Conservation (phyloP, 352 stramenopile species). For the Phytophthora pseudosyringae region DNA sequence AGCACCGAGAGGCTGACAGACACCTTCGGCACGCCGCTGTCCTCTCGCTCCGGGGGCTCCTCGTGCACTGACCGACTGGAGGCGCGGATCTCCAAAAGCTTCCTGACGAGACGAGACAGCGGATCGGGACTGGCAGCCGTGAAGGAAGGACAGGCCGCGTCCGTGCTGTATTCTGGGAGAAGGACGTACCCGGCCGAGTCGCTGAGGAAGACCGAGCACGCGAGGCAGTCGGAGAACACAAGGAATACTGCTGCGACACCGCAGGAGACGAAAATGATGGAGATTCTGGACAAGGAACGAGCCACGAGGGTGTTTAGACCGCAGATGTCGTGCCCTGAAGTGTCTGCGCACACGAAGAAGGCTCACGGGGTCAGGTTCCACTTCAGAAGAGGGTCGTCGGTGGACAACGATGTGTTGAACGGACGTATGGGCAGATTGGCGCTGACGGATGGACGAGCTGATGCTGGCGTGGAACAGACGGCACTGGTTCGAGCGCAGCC, state of each 20-base stretch:
- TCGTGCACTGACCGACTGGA: slow-evolving; percentile 66
- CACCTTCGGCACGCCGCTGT: slow-evolving; percentile 31
- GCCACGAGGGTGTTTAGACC: slow-evolving; percentile 22
- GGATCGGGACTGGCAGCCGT: slow-evolving; percentile 13
- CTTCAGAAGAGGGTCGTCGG: slow-evolving; percentile 48
- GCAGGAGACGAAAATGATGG: slow-evolving; percentile 48
- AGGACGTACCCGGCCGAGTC: slow-evolving; percentile 75
- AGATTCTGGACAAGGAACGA: slow-evolving; percentile 46
- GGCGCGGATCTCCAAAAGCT: slow-evolving; percentile 70
- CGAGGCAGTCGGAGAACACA: slow-evolving; percentile 49
- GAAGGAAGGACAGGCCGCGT: slow-evolving; percentile 46
- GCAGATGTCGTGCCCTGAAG: slow-evolving; percentile 31
- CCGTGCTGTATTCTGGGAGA: slow-evolving; percentile 61
- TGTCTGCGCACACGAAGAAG: slow-evolving; percentile 14
- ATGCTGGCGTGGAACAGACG: slow-evolving; percentile 4
- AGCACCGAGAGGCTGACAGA: slow-evolving; percentile 22
- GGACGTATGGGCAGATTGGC: slow-evolving; percentile 29
- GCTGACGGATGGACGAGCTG: slow-evolving; percentile 24
- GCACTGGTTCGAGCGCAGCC: slow-evolving; percentile 25
- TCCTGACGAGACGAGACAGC: slow-evolving; percentile 38
- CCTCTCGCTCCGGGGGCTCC: slow-evolving; percentile 30
- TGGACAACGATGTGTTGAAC: slow-evolving; percentile 25
- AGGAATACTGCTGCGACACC: slow-evolving; percentile 9
- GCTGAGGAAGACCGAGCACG: slow-evolving; percentile 48
- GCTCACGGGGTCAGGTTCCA: slow-evolving; percentile 66